These are phyloP conservation scores for Gossypium mustelinum DNA, from an alignment of 345 rosid genomes.

Conservation along the genomic window DNA sequence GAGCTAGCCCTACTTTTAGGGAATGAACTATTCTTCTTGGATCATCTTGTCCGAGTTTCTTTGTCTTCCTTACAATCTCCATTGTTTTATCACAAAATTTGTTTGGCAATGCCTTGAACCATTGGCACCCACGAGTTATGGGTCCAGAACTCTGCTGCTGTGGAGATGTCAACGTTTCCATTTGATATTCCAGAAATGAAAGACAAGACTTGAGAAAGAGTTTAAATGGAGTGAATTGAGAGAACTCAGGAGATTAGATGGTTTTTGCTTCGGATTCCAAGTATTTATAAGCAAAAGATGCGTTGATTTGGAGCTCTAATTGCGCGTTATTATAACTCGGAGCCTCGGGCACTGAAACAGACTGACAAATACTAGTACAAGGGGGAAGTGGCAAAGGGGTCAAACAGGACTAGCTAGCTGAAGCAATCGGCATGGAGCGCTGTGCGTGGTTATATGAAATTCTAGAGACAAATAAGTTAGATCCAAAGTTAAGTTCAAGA, in stretches of 20 bases:
- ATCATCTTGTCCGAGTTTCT: slow-evolving; percentile 33
- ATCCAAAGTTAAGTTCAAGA: too few relatives aligned
- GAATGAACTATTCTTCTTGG: slow-evolving; percentile 43
- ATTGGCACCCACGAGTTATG: not conserved
- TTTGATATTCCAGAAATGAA: not conserved
- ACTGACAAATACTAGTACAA: not conserved
- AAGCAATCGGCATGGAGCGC: not conserved
- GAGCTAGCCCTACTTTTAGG: slow-evolving; percentile 38
- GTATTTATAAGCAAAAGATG: not conserved
- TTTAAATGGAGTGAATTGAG: not conserved
- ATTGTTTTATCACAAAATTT: not conserved
- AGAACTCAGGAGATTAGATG: not conserved
- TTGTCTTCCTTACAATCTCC: slow-evolving; percentile 9
- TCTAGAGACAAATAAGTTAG: too few relatives aligned
- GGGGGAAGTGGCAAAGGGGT: not conserved
- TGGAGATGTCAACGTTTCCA: not conserved
- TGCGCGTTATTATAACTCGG: not conserved
- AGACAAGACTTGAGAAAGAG: not conserved
- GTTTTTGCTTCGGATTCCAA: not conserved
- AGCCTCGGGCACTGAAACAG: not conserved
- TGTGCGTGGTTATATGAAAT: not conserved
- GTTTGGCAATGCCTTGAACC: slow-evolving; percentile 9
- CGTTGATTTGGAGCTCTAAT: not conserved
- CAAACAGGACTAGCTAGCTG: not conserved
- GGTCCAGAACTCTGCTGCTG: not conserved